phyloP scores from a whole-genome alignment of 305 asterid species.

The Fraxinus floribunda region DNA sequence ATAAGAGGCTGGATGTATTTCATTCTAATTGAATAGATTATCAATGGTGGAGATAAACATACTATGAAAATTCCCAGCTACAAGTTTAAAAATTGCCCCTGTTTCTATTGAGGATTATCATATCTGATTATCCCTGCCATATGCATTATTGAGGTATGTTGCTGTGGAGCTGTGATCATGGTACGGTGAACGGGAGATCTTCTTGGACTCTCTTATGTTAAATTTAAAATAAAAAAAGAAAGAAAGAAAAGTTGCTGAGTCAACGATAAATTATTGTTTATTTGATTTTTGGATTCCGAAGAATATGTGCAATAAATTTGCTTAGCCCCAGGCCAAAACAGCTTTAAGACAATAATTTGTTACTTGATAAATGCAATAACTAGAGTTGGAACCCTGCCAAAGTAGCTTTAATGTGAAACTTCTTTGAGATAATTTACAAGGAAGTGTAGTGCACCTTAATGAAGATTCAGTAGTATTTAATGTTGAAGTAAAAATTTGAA shows the following conservation, averaged over 20 bases:
- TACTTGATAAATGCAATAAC: not conserved
- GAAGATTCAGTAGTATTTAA: not conserved
- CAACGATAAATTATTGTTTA: not conserved
- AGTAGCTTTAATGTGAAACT: not conserved
- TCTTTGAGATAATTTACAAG: not conserved
- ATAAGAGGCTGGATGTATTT: not conserved
- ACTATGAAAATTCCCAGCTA: not conserved
- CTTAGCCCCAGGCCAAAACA: not conserved
- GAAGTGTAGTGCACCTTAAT: not conserved
- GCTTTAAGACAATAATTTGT: not conserved
- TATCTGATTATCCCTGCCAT: not conserved
- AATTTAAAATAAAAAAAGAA: not conserved
- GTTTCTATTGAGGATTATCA: not conserved
- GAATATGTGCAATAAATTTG: not conserved
- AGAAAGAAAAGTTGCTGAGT: not conserved
- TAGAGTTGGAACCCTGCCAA: not conserved
- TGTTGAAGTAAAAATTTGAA: not conserved
- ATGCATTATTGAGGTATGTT: not conserved
- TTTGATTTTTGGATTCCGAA: not conserved
- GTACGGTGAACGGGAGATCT: not conserved
- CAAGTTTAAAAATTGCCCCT: not conserved
- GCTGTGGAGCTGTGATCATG: not conserved
- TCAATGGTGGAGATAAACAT: not conserved
- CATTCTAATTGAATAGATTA: not conserved
- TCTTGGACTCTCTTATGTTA: not conserved